phyloP scores from a whole-genome alignment of 2,329 filamentous ascomycete species.

The Fusarium heterosporum region DNA sequence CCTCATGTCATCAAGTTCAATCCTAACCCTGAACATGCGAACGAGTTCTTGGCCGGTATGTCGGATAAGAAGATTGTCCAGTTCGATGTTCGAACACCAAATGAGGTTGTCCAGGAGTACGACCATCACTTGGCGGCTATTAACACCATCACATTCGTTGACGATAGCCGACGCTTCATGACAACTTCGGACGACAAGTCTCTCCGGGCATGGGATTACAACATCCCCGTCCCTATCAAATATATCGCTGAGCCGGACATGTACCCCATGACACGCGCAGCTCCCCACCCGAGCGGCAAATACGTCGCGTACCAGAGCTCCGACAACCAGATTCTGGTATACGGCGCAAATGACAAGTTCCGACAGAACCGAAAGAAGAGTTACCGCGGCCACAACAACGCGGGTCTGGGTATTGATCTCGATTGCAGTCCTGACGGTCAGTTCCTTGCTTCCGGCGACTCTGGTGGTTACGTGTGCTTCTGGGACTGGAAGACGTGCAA shows the following conservation, averaged over 20 bases:
- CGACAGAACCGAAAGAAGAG: slow-evolving; percentile 97
- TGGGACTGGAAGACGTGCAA: slow-evolving; percentile 99
- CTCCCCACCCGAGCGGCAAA: slow-evolving; percentile 88
- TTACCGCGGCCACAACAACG: slow-evolving; percentile 95
- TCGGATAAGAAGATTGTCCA: slow-evolving; percentile 99
- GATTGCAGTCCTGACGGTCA: slow-evolving; percentile 91
- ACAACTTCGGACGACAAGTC: slow-evolving; percentile 98
- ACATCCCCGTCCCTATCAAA: slow-evolving; percentile 98
- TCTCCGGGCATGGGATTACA: slow-evolving; percentile 96
- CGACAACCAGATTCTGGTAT: slow-evolving; percentile 97
- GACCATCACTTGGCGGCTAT: slow-evolving; percentile 98
- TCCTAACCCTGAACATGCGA: slow-evolving; percentile 77
- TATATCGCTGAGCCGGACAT: slow-evolving; percentile 98
- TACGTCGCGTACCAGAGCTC: slow-evolving; percentile 93
- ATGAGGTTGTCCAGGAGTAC: slow-evolving; percentile 93
- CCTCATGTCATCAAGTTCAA: slow-evolving; percentile 97
- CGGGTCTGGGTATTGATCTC: slow-evolving; percentile 91
- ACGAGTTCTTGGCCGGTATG: slow-evolving; percentile 97
- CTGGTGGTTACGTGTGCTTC: slow-evolving; percentile 89
- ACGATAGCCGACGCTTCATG: slow-evolving; percentile 94
- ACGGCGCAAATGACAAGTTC: slow-evolving; percentile 94
- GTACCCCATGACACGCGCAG: slow-evolving; percentile 91
- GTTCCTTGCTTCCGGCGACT: slow-evolving; percentile 89
- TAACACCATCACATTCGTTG: slow-evolving; percentile 97
- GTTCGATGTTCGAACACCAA: slow-evolving; percentile 84